Percentiles rank a stretch among this genome's conserved stretches.
Conservation (phyloP, 495 filamentous ascomycete genomes). For the Aspergillus mulundensis region DNA sequence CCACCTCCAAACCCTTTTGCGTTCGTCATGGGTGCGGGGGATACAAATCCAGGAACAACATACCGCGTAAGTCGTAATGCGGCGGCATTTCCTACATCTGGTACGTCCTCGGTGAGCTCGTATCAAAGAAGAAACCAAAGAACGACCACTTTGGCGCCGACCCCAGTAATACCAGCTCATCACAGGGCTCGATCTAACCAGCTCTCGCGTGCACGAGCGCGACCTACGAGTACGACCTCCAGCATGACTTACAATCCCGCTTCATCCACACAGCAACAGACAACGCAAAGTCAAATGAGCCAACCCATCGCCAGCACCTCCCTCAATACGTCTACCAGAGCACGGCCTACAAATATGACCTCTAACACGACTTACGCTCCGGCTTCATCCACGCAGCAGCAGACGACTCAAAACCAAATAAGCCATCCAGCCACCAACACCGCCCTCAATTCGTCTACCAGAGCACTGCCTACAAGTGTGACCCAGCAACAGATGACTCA, state of each 20-base stretch:
- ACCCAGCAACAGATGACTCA: background rate
- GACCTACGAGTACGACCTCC: background rate
- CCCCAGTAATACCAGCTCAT: background rate
- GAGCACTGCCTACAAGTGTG: background rate
- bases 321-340: background rate
- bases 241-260: background rate
- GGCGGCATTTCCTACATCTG: conserved; percentile 4
- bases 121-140: conserved; percentile 17
- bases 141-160: conserved; percentile 7
- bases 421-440: background rate
- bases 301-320: background rate
- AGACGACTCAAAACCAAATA: background rate
- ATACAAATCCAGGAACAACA: background rate
- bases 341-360: background rate
- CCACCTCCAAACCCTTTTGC: background rate
- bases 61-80: conserved; percentile 3
- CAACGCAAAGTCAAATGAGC: background rate
- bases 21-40: background rate
- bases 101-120: background rate
- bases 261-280: background rate
- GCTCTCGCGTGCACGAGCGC: conserved; percentile 3
- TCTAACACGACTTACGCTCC: background rate
- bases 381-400: background rate
- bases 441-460: background rate
- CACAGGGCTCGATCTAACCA: conserved; percentile 5